These are phyloP conservation scores for Eucalyptus camaldulensis DNA, from an alignment of 345 rosid genomes.

Conservation along the genomic window DNA sequence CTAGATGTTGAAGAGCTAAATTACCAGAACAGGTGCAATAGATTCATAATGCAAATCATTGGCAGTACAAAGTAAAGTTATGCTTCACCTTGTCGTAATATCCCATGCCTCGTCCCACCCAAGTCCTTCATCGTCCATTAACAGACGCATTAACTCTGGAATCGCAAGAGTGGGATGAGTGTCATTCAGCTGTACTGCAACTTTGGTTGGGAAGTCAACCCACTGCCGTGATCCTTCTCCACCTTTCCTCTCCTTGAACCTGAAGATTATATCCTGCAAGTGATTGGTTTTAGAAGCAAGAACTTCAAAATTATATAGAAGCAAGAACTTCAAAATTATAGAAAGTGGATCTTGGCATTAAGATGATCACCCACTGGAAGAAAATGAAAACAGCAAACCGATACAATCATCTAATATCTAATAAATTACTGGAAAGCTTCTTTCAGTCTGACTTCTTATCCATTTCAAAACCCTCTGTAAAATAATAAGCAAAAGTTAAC, in stretches of 20 bases:
- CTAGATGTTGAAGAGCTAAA: not conserved
- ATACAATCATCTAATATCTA: not conserved
- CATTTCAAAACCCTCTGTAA: not conserved
- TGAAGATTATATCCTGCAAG: constrained; percentile 74
- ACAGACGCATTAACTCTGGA: constrained; percentile 89
- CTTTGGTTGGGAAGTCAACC: constrained; percentile 89
- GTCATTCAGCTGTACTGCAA: constrained; percentile 91
- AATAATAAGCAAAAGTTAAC: not conserved
- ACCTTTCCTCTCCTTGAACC: constrained; percentile 70
- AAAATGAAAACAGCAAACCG: not conserved
- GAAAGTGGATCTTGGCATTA: not conserved
- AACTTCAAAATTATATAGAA: not conserved
- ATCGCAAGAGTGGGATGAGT: constrained; percentile 98
- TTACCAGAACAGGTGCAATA: not conserved
- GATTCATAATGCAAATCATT: not conserved
- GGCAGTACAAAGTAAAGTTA: not conserved
- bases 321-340: not conserved
- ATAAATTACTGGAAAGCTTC: not conserved
- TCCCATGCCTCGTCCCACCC: constrained; percentile 99
- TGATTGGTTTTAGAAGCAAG: not conserved
- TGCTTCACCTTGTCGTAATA: constrained; percentile 51
- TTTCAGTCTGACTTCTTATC: not conserved
- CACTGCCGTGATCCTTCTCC: constrained; percentile 45
- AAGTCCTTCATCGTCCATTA: constrained; percentile 85
- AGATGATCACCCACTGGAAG: not conserved